Base-by-base conservation (phyloP, 768 basidiomycete species). In the Russula abietina region DNA sequence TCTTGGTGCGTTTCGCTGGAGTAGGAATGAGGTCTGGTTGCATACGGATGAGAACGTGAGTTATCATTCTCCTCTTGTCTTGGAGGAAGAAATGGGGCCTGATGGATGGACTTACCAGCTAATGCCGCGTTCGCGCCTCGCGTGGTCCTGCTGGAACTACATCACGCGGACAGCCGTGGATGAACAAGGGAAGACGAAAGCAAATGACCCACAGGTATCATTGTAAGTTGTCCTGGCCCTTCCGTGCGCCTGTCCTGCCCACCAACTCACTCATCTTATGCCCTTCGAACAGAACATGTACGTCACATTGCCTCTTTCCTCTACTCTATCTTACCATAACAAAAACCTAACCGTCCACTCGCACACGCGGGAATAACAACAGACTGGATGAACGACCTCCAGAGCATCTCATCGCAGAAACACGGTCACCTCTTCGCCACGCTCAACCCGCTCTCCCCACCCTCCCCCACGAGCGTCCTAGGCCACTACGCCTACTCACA, bases 111-210 rank as follows among this genome's bases (percentile, higher is more conserved):
- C 28, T 22, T 55, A 39, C n/a, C 26, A 89, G 86, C 70, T 91
- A 16, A 89, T 91, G 87, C 90, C 88, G 0, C 76, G 75, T 60
- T 75, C 76, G 53, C 74, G 80, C 22, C 65, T 75, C 12, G 87
- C 86, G 0, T 91, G 88, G 85, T 85, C 87, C 0, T 86, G 86
- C 66, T 91, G 88, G 88, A 91, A 90, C 71, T 90, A 88, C 70
- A 72, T 89, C n/a, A 84, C 86, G 1, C 75, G 72, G 39, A 83
- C 81, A 19, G 69, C 72, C 19, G 58, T 73, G 22, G 75, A 78
- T 62, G 61, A 59, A 8, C 68, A 74, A 5, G 78, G 80, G 3
- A 59, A 66, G 17, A 62, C 71, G 63, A 75, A 78, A 58, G 73
- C 38, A 16, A 83, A 86, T 65, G 75, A 80, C 6, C 79, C 88